These are phyloP conservation scores for Penicillium sp. DNA, from an alignment of 2,329 filamentous ascomycete genomes.

Conservation along the genomic window DNA sequence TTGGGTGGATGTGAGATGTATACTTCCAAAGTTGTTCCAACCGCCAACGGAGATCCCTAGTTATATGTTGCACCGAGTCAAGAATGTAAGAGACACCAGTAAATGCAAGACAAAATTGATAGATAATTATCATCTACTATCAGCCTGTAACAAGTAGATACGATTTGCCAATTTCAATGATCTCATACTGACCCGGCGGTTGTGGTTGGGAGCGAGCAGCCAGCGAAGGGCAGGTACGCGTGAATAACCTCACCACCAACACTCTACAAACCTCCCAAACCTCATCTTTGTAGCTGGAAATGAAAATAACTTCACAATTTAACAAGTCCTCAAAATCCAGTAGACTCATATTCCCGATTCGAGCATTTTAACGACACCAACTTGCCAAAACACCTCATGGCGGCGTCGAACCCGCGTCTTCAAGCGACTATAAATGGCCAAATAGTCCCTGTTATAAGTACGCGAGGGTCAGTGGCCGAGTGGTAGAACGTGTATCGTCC, in stretches of 20 bases:
- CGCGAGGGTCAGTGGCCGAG: background rate
- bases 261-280: background rate
- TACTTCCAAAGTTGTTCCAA: no score
- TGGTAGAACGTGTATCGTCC: background rate
- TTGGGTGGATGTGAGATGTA: no score
- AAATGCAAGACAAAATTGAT: no score
- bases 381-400: background rate
- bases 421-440: background rate
- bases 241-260: background rate
- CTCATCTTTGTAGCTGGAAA: background rate
- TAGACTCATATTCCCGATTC: background rate
- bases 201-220: background rate
- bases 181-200: background rate
- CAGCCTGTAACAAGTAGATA: no score
- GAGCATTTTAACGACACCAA: background rate
- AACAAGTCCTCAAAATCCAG: background rate
- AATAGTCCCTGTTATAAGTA: background rate
- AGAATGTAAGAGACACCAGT: no score
- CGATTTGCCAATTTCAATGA: no score
- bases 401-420: background rate
- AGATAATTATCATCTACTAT: no score
- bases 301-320: background rate
- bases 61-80: no score
- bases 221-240: background rate
- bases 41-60: no score